These are phyloP conservation scores for Annulohypoxylon truncatum DNA, from an alignment of 2,329 filamentous ascomycete species.

Conservation along the genomic window DNA sequence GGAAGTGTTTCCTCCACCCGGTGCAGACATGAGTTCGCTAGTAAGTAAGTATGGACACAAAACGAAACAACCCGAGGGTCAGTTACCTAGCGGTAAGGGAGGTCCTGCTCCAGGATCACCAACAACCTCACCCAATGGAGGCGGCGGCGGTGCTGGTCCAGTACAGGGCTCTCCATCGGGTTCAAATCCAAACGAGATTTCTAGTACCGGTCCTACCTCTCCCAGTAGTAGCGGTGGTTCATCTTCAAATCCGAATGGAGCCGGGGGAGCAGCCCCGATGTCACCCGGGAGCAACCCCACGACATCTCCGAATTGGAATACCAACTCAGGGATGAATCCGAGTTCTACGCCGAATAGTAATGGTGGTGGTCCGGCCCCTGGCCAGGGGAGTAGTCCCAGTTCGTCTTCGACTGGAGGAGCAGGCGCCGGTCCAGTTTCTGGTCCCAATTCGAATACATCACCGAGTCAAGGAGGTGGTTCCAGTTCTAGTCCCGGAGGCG, in stretches of 20 bases:
- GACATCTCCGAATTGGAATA: constrained; percentile 11
- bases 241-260: constrained; percentile 17
- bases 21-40: constrained; percentile 35
- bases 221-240: constrained; percentile 1
- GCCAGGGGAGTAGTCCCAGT: neutral
- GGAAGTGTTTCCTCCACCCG: constrained; percentile 42
- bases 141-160: constrained; percentile 18
- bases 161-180: constrained; percentile 24
- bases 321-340: constrained; percentile 12
- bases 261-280: constrained; percentile 1
- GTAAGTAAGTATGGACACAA: constrained; percentile 41
- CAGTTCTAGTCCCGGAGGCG: constrained; percentile 3
- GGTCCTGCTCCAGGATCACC: constrained; percentile 11
- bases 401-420: constrained; percentile 14
- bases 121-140: constrained; percentile 25
- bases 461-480: constrained; percentile 7
- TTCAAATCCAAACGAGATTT: constrained; percentile 15
- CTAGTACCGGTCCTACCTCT: constrained; percentile 11
- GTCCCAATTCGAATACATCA: neutral
- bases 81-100: constrained; percentile 40
- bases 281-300: constrained; percentile 2
- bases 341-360: constrained; percentile 3
- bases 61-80: constrained; percentile 42
- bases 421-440: neutral
- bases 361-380: neutral